Evolutionary conservation across 495 filamentous ascomycete genomes (phyloP), one percentile per base, ranked within the genome.

Genomic region (Aspergillus cavernicola): DNA sequence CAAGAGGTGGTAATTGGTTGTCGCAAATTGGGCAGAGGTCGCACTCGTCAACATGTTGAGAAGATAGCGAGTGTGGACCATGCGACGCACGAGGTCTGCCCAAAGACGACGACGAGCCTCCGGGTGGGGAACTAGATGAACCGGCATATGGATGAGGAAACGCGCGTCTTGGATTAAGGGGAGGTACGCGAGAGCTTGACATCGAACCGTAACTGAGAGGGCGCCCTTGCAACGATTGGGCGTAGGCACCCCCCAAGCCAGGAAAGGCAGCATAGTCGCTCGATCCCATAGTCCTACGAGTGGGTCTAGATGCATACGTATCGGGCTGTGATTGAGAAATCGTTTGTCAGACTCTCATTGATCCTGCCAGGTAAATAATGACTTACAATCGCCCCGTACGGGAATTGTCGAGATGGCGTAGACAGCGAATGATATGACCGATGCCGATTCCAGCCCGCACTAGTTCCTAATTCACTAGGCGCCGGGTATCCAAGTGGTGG

Each of bases 11-110:
- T 6, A 97, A 82, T 57, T 83, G 80, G 9, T 71, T 71, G 53
- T 90, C 86, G 60, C 93, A 98, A 48, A 97, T 84, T 4, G 92
- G 92, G 63, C 93, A 98, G 51, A 92, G 83, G 66, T 97, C 93
- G 56, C 89, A 87, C 62, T 97, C 92, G 15, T 79, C 71, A 7
- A 89, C 73, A 28, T 22, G 26, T 71, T 61, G 16, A 68, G 58
- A 31, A 32, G 63, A 22, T 15, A 65, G 62, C 10, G 53, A 53
- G 65, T 23, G 63, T 61, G 23, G 63, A 55, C 39, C 51, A 50
- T 46, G 62, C 59, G 56, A 65, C 42, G 18, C 60, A 50, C 42
- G 62, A 35, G 57, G 9, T 12, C 47, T 41, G 6, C 39, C 40
- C 4, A 48, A 20, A 5, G 54, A 55, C 23, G 54, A 28, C 39